A percentile compares a stretch with the other conserved stretches of the same genome.
Conservation (phyloP, 2,329 filamentous ascomycete genomes). For the Cephalotrichum gorgonifer region DNA sequence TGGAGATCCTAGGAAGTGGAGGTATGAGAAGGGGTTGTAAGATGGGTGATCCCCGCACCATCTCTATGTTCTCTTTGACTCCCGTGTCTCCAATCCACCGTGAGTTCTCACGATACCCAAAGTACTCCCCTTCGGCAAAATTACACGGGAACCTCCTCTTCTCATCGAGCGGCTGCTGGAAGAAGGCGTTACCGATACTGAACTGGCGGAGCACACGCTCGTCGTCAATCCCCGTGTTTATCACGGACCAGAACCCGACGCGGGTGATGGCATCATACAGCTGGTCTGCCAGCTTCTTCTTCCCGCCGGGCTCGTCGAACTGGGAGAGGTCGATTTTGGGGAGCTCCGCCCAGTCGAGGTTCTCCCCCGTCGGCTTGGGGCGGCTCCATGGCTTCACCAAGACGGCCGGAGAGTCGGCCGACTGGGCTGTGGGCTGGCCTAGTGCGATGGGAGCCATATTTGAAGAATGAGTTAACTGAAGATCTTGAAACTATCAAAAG, state of each 20-base stretch:
- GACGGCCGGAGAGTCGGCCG: conserved; percentile 20
- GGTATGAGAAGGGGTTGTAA: neutral
- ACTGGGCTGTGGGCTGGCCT: conserved; percentile 8
- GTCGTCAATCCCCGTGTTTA: conserved; percentile 50
- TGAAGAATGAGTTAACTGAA: neutral
- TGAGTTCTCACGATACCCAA: conserved; percentile 29
- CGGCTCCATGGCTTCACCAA: conserved; percentile 21
- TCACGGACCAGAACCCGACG: conserved; percentile 49
- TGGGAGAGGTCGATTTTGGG: conserved; percentile 45
- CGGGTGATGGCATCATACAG: conserved; percentile 40
- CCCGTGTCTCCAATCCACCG: conserved; percentile 22
- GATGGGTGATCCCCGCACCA: too few relatives aligned
- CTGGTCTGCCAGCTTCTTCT: conserved; percentile 40
- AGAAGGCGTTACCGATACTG: conserved; percentile 48
- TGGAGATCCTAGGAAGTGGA: too few relatives aligned
- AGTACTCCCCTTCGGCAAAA: conserved; percentile 42
- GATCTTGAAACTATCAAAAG: neutral
- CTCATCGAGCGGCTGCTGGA: conserved; percentile 43
- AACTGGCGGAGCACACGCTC: conserved; percentile 52
- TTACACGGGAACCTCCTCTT: conserved; percentile 45
- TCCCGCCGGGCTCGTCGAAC: conserved; percentile 43
- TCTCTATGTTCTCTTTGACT: conserved; percentile 19
- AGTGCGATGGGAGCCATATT: neutral
- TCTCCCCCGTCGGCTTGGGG: conserved; percentile 13
- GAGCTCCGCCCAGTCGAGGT: conserved; percentile 41